Conservation (phyloP, 176 grass and related monocot genomes). For the Chloris gayana region DNA sequence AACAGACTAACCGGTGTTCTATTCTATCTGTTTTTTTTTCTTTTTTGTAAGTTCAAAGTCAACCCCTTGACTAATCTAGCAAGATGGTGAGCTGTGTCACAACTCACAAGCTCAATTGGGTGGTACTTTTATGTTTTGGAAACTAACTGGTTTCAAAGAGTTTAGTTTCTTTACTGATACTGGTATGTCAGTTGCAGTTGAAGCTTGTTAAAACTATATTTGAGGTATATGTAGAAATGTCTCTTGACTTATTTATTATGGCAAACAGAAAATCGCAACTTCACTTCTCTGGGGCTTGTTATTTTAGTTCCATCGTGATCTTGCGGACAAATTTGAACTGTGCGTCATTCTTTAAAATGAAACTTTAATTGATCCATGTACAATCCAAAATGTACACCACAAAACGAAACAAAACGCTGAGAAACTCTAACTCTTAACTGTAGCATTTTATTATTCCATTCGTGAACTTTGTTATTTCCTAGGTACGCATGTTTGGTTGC, state of each 20-base stretch:
- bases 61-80: neutral
- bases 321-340: neutral
- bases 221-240: neutral
- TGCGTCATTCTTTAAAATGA: neutral
- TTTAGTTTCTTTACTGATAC: too few species aligned
- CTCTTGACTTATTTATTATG: neutral
- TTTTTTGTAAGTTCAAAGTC: neutral
- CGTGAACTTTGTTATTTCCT: constrained; percentile 14
- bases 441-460: neutral
- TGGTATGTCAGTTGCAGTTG: neutral
- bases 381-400: neutral
- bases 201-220: neutral
- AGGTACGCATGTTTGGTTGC: constrained; percentile 95
- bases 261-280: neutral
- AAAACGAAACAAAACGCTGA: neutral
- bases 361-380: neutral
- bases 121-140: neutral
- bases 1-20: too few species aligned
- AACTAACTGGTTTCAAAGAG: neutral
- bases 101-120: too few species aligned
- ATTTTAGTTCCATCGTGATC: neutral
- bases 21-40: too few species aligned
- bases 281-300: neutral
- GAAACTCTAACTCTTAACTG: neutral
- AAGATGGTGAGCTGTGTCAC: neutral